phyloP scores from a whole-genome alignment of 1,139 yeast species.

The Saccharomyces hybrid region DNA sequence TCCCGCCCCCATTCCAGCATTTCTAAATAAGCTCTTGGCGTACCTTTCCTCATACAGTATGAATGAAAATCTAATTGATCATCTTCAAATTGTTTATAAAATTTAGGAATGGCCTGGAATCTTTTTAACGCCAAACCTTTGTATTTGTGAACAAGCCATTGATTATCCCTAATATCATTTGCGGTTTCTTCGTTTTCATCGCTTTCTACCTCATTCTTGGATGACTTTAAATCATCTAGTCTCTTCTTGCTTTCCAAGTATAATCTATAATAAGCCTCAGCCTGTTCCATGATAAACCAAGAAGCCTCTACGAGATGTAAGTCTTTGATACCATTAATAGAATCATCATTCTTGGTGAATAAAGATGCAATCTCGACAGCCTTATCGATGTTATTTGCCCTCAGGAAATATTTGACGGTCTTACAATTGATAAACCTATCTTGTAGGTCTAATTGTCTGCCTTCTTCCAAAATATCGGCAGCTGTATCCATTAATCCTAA shows the following conservation, averaged over 20 bases:
- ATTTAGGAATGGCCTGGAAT: conserved; percentile 55
- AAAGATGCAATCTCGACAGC: conserved; percentile 69
- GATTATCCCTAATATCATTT: neutral
- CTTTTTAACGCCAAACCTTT: conserved; percentile 78
- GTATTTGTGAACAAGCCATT: conserved; percentile 35
- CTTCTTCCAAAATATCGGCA: conserved; percentile 56
- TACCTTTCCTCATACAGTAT: conserved; percentile 85
- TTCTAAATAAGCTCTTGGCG: conserved; percentile 73
- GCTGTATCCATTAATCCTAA: conserved; percentile 56
- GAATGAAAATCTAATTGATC: conserved; percentile 95
- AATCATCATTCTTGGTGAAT: conserved; percentile 76
- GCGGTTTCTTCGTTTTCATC: conserved; percentile 8
- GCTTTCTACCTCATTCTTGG: conserved; percentile 19
- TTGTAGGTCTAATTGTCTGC: conserved; percentile 71
- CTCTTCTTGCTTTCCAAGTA: conserved; percentile 30
- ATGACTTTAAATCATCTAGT: conserved; percentile 26
- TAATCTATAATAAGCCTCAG: conserved; percentile 62
- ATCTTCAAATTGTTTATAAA: conserved; percentile 61
- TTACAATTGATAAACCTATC: conserved; percentile 90
- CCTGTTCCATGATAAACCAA: conserved; percentile 83
- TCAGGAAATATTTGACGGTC: conserved; percentile 70
- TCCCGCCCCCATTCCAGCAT: conserved; percentile 76
- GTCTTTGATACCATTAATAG: conserved; percentile 77
- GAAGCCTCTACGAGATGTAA: conserved; percentile 85
- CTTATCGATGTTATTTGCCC: conserved; percentile 71